Conservation (phyloP, 2,329 filamentous ascomycete species). For the Hysterium pulicare region DNA sequence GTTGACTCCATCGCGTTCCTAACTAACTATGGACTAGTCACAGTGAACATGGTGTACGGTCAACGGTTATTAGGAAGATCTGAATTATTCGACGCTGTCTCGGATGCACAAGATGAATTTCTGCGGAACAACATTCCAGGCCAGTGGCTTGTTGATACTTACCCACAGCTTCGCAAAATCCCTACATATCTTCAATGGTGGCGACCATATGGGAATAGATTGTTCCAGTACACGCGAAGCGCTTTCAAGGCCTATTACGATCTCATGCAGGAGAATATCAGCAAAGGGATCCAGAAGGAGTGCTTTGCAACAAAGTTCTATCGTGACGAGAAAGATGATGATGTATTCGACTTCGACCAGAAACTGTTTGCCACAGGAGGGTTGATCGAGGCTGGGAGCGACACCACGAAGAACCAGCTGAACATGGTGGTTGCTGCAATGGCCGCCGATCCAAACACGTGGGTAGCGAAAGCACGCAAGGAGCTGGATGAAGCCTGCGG, state of each 20-base stretch:
- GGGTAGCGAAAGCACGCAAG: slow-evolving; percentile 15
- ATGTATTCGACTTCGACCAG: slow-evolving; percentile 25
- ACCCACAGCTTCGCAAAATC: slow-evolving; percentile 27
- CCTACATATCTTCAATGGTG: slow-evolving; percentile 30
- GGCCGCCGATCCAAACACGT: slow-evolving; percentile 15
- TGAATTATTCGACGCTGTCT: too few species aligned
- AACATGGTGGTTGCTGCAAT: slow-evolving; percentile 18
- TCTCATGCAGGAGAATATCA: slow-evolving; percentile 32
- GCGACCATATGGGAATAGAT: slow-evolving; percentile 20
- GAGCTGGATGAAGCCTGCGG: slow-evolving; percentile 18
- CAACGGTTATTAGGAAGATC: too few species aligned
- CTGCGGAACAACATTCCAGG: slow-evolving; percentile 24
- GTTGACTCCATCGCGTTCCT: too few species aligned
- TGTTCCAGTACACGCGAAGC: slow-evolving; percentile 14
- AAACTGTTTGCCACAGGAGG: slow-evolving; percentile 30
- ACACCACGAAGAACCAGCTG: slow-evolving; percentile 19
- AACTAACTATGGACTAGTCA: too few species aligned
- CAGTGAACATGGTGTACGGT: too few species aligned
- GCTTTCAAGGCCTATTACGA: slow-evolving; percentile 24
- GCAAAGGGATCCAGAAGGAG: slow-evolving; percentile 31
- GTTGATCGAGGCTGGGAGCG: slow-evolving; percentile 24
- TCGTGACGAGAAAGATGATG: slow-evolving; percentile 31
- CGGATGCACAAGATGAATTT: slow-evolving; percentile 16
- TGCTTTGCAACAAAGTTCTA: slow-evolving; percentile 47
- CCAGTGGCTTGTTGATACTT: slow-evolving; percentile 29